These are phyloP conservation scores for Arabis alpina DNA, from an alignment of 345 rosid genomes.

Conservation along the genomic window DNA sequence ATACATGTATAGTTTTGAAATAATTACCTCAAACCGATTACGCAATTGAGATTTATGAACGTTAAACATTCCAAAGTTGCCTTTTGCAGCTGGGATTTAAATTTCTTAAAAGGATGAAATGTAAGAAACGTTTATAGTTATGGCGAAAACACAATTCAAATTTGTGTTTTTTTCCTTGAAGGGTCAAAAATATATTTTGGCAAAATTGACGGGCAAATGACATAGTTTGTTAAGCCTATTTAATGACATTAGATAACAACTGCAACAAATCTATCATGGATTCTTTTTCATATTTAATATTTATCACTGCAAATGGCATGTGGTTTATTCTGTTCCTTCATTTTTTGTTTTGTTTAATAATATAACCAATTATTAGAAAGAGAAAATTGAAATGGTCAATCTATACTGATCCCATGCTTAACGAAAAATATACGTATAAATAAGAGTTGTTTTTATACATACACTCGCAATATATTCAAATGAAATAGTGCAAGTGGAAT, in stretches of 20 bases:
- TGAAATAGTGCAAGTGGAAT: slow-evolving; percentile 32
- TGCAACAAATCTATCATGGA: neutral
- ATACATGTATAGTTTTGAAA: too few species aligned
- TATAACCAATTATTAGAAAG: slow-evolving; percentile 17
- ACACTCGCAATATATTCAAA: slow-evolving; percentile 15
- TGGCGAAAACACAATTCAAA: too few species aligned
- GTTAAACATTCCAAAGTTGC: neutral
- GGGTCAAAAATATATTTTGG: too few species aligned
- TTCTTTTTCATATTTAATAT: neutral
- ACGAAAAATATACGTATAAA: slow-evolving; percentile 14
- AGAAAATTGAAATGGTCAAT: slow-evolving; percentile 30
- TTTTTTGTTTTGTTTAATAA: neutral
- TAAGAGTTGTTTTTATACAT: neutral
- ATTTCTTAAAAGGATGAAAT: neutral
- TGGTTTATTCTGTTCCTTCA: slow-evolving; percentile 3
- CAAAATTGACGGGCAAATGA: neutral
- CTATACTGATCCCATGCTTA: slow-evolving; percentile 28
- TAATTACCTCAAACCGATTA: too few species aligned
- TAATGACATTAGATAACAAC: neutral
- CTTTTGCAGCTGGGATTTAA: neutral
- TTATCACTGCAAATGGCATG: neutral
- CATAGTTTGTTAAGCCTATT: neutral
- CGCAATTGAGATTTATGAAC: too few species aligned
- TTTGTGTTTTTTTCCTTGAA: too few species aligned
- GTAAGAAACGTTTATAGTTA: neutral